Evolutionary conservation across 306 rosid genomes (phyloP), one percentile per base, ranked within the genome.

Genomic region (apple (Malus domestica)): DNA sequence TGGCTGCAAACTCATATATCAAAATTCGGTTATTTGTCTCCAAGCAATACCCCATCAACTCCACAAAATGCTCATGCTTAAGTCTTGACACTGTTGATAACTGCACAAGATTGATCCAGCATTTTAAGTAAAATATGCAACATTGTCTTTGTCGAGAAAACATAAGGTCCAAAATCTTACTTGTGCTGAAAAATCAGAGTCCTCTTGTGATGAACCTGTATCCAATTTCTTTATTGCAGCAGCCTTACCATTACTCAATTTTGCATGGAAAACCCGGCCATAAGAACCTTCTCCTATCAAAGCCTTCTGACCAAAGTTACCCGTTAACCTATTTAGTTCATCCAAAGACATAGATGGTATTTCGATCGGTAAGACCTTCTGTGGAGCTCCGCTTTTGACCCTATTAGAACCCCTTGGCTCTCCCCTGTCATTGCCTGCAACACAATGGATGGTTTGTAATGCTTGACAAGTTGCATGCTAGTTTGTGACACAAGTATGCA

Each of bases 261-360:
- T 92, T 20, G 96, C 96, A 30, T 62, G 82, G 86, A 77, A 95
- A 78, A 92, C 99, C 45, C 97, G 76, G 66, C 99, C 99, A 61
- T 95, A 95, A 33, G 99, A 95, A 77, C 99, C 99, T 89, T 95
- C 99, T 3, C 99, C 99, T 49, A 95, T 95, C 72, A 90, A 90
- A 58, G 97, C 87, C 78, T 89, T 87, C 18, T 85, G 8, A 45
- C 99, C 99, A 23, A 92, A 95, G 77, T 90, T 89, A 27, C 85
- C 74, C 27, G 99, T 95, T 57, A 83, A 74, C 77, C 96, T 88
- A 77, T 89, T 88, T 77, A 95, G 84, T 85, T 92, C 99, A 69
- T 82, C 92, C 82, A 95, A 72, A 25, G 91, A 22, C 8, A 95
- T 82, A 7, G 89, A 77, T 0, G 97, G 97, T 35, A 84, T 83